Conservation (phyloP, 2,329 filamentous ascomycete genomes). For the Diaporthe sp. region DNA sequence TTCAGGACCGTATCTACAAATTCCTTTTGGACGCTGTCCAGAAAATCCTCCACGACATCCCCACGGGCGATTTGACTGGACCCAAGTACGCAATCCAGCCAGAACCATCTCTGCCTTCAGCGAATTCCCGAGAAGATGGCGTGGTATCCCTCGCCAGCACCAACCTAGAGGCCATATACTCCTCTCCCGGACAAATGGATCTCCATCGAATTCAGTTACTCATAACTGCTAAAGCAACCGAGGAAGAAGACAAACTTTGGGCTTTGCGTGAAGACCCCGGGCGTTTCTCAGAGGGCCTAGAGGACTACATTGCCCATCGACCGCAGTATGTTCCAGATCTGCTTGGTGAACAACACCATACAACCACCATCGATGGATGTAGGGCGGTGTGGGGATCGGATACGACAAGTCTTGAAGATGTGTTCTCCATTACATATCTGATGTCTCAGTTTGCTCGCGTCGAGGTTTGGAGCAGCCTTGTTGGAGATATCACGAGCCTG, state of each 20-base stretch:
- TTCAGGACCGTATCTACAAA: not conserved
- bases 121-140: not conserved
- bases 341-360: not conserved
- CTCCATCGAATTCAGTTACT: not conserved
- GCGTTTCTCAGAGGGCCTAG: not conserved
- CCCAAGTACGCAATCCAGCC: not conserved
- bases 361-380: too few relatives aligned
- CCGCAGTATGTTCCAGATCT: not conserved
- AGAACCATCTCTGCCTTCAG: not conserved
- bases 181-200: not conserved
- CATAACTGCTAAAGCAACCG: not conserved
- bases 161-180: not conserved
- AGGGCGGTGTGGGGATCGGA: not conserved
- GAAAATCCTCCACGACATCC: not conserved
- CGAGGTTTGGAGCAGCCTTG: not conserved
- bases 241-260: constrained; percentile 4
- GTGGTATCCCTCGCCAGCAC: not conserved
- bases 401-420: accelerated
- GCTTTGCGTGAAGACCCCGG: not conserved
- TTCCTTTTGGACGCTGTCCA: not conserved
- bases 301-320: not conserved
- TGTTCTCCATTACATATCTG: accelerated
- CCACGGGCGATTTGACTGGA: not conserved
- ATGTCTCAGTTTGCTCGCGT: accelerated
- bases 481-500: not conserved